Base-by-base conservation (phyloP, 2,329 filamentous ascomycete genomes). In the Colletotrichum musae region DNA sequence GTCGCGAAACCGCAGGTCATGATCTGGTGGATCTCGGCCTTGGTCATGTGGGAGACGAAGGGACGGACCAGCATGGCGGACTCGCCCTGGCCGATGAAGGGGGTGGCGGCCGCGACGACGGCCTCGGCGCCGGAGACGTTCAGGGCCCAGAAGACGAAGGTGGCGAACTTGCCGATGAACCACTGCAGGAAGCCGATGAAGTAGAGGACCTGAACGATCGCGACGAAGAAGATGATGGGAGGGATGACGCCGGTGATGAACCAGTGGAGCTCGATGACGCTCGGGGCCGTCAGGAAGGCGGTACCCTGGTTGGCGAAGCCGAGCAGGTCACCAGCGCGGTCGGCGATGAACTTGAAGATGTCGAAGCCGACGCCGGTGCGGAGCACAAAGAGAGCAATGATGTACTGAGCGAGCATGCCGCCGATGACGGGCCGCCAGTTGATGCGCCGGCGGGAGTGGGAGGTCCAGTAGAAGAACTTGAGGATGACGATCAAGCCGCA, bases 211-310 rank as follows among this genome's bases (percentile, higher is more conserved):
- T 97, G 93, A 28, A 97, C 94, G n/a, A 97, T 86, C 1, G 94
- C 90, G 68, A 97, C 93, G 89, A 98, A 97, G 89, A 97, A 98
- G 83, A 97, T 94, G 81, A 98, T 97, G 75, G 95, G 91, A 0
- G 95, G 94, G n/a, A 97, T 87, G 71, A 97, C 94, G 58, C 86
- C 84, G 58, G 92, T 86, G 72, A 97, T 85, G 87, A 97, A 97
- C 88, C 87, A 94, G 4, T 75, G 73, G 1, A 85, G 75, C 3
- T 80, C 43, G 4, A 83, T 77, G 6, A 85, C 83, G 7, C 80
- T 78, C 0, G 74, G 62, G 15, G 83, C 82, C 0, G 90, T 92
- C 74, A 98, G 80, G 84, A 97, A 98, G 0, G 80, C 78, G 0
- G 93, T 89, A 78, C 95, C 95, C 39, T 93, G 79, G 18, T 84